Evolutionary conservation across 306 rosid species (phyloP), one percentile per base, ranked within the genome.

Genomic region (Carpinus fangiana): DNA sequence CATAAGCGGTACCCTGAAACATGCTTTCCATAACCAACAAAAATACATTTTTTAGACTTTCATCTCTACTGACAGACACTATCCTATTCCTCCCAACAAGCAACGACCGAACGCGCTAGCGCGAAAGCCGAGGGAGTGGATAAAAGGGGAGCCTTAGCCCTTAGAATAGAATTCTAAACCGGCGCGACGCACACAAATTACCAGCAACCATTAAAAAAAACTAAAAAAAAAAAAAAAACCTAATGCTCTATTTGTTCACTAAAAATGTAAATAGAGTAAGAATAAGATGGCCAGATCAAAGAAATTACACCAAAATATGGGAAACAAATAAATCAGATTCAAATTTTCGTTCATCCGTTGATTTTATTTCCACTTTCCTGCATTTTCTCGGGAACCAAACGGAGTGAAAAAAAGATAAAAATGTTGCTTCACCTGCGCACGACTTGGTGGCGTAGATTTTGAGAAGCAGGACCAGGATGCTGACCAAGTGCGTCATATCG

Each of bases 381-480:
- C n/a, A 13, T 55, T 38, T 61, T 72, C 72, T 46, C 56, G 13
- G 38, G 51, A 59, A 16, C 21, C 45, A 55, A 80, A 47, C 38
- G 16, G 34, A 4, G 4, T 3, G 1, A 10, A 10, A 0, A 9
- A 9, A 14, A 9, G 16, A 23, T 12, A 4, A 12, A 13, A 5
- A 4, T 45, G 52, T 59, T 21, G 10, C 23, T 12, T 21, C 9
- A 95, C 98, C 98, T 13, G 98, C 90, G 83, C 98, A 95, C 20
- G 98, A 95, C 78, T 90, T 95, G 79, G 98, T 95, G 8, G 98
- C 96, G 82, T 95, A 95, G 81, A 95, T 92, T 88, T 95, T 95
- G 91, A 95, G 98, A 18, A 92, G 92, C 26, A 95, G 90, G 45
- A 95, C 89, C 70, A 95, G 65, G 81, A 95, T 91, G 84, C 99